Evolutionary conservation across 225 moss, liverwort and hornwort species (phyloP).

Genomic region (Sphagnum tenellum): DNA sequence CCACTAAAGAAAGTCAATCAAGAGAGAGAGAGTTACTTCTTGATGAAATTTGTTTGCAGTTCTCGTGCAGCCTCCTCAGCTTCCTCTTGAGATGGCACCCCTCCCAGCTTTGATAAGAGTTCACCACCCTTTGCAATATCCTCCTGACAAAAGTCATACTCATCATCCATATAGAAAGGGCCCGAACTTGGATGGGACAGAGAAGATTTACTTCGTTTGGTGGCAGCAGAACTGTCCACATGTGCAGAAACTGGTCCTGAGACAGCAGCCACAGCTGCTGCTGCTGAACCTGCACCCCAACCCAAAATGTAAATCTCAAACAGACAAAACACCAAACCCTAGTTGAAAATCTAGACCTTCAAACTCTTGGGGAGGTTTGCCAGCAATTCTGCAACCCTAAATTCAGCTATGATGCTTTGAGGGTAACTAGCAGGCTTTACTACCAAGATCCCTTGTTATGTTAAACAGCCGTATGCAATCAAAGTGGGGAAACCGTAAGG

Average conservation of each 20-base stretch:
- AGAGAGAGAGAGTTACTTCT: constrained; percentile 28
- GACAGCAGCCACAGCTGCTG: constrained; percentile 49
- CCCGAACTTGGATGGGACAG: constrained; percentile 56
- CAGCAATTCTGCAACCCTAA: too few species aligned
- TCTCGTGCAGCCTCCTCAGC: constrained; percentile 62
- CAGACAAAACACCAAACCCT: neutral
- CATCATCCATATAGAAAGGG: constrained; percentile 58
- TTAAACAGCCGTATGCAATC: neutral
- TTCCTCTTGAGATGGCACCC: constrained; percentile 67
- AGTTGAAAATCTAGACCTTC: neutral
- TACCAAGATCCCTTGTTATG: neutral
- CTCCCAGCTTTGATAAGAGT: constrained; percentile 36
- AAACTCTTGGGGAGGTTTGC: neutral
- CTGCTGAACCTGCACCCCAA: constrained; percentile 37
- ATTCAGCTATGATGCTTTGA: neutral
- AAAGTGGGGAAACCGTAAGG: neutral
- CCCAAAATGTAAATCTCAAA: neutral
- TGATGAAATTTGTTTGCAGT: constrained; percentile 52
- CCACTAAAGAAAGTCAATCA: neutral
- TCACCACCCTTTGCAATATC: constrained; percentile 19
- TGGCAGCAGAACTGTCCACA: constrained; percentile 49
- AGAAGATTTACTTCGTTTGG: constrained; percentile 32
- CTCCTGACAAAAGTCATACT: constrained; percentile 70
- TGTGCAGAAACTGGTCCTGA: constrained; percentile 56
- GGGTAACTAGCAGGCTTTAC: neutral